Evolutionary conservation across 495 filamentous ascomycete genomes (phyloP).

Genomic region (Platismatia glauca): DNA sequence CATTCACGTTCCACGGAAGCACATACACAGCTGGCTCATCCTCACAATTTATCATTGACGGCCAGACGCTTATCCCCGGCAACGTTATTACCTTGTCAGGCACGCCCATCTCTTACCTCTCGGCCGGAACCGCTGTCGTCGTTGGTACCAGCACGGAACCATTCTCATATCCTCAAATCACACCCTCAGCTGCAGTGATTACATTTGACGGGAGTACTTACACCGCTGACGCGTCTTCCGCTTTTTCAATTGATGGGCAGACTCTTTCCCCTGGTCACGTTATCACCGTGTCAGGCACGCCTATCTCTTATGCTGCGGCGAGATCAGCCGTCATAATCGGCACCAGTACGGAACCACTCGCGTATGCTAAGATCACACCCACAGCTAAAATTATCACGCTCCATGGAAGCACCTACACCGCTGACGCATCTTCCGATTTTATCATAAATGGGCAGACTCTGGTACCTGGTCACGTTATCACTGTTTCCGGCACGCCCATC

Average conservation of each 20-base stretch:
- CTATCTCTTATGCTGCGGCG: background rate
- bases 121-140: background rate
- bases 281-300: background rate
- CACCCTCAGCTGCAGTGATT: background rate
- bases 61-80: background rate
- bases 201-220: background rate
- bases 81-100: background rate
- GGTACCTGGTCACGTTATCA: background rate
- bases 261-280: background rate
- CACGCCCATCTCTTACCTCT: background rate
- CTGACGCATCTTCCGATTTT: background rate
- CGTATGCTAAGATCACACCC: background rate
- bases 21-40: background rate
- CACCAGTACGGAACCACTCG: background rate
- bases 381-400: background rate
- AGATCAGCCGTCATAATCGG: background rate
- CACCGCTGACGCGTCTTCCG: constrained; percentile 3
- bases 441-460: constrained; percentile 4
- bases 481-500: constrained; percentile 1
- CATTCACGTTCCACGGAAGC: background rate
- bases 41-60: background rate
- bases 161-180: background rate
- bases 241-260: constrained; percentile 1
- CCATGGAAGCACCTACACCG: background rate
- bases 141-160: background rate